Evolutionary conservation across 768 basidiomycete species (phyloP), one percentile per base, ranked within the genome.

Genomic region (Tricholoma sp.): DNA sequence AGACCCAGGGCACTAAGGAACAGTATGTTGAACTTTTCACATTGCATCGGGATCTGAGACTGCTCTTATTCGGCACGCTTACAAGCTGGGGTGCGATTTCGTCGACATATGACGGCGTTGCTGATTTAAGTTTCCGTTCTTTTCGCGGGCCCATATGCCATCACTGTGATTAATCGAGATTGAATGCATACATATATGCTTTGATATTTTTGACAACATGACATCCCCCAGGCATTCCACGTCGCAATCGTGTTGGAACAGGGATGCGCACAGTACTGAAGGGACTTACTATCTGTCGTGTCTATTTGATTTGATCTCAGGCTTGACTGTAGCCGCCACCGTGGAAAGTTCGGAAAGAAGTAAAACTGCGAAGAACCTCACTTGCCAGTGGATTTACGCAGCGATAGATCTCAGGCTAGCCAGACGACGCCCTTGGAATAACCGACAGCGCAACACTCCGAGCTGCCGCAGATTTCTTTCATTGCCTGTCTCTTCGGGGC

Each of bases 51-150:
- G 24, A 24, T 42, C 9, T 42, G 4, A 15, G 17, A 6, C 17
- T 18, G 6, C 17, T 20, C 18, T 42, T 42, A 42, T 42, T 42
- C 41, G 17, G 17, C 17, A 42, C n/a, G n/a, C n/a, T n/a, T n/a
- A n/a, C 4, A 12, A 1, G 10, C 45, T 17, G 58, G 69, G 65
- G 71, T 74, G 74, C 74, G 74, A 74, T 75, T 72, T 56, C 70
- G 68, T 73, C 74, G 75, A 72, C 64, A 66, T 61, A 59, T 56
- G 48, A 36, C 55, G 62, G 63, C 50, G 68, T 64, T 63, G 62
- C 47, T 48, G 56, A 54, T 50, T 54, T 60, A 56, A 13, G 57
- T 65, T 44, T 69, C 71, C 72, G 74, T 67, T 70, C 60, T 65
- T 74, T 74, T 73, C 73, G 72, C 4, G 24, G 24, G 24, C 24